Evolutionary conservation across 352 stramenopile genomes (phyloP), one percentile per base, ranked within the genome.

Genomic region (Pseudoperonospora humuli): DNA sequence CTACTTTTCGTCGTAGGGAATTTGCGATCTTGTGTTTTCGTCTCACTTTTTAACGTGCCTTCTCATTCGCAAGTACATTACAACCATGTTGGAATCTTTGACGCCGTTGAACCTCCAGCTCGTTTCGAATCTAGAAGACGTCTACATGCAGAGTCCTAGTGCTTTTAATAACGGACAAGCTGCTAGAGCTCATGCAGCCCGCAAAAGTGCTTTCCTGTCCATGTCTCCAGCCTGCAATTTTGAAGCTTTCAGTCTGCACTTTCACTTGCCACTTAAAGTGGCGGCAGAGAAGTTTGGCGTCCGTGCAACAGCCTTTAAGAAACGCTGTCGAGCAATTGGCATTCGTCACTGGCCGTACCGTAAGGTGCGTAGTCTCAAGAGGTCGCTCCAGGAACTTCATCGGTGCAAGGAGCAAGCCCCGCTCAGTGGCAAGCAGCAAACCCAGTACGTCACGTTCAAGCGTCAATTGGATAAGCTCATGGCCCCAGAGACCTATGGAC

Each of bases 271-370:
- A 13, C 61, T 85, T n/a, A 85, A 85, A 50, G 56, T 62, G 10
- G 73, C 73, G 5, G 73, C 73, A 17, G 73, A 83, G 47, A 85
- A 85, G 57, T 85, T 85, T 44, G 73, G 73, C 14, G 70, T 85
- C 10, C 70, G 73, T 6, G 73, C 73, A 19, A 85, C 73, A 7
- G 73, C 73, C 20, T 85, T 85, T 61, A 84, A 86, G 58, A 86
- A 86, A 48, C 60, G 70, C 26, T 83, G 74, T 47, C 65, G 74
- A 7, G 67, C 70, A n/a, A 83, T 85, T 35, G 74, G 71, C 20
- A 82, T 83, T 51, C 67, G 75, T 8, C 70, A 85, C 52, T 85
- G 70, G 72, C 70, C 73, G 41, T 82, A 83, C 45, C 65, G 70
- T 21, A 86, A 86, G 36, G 74, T 86, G 28, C 69, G 74, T 27